A percentile compares a stretch with the other conserved stretches of the same genome.
Evolutionary conservation across 768 basidiomycete species (phyloP).

Genomic region (Boletus sensibilis): DNA sequence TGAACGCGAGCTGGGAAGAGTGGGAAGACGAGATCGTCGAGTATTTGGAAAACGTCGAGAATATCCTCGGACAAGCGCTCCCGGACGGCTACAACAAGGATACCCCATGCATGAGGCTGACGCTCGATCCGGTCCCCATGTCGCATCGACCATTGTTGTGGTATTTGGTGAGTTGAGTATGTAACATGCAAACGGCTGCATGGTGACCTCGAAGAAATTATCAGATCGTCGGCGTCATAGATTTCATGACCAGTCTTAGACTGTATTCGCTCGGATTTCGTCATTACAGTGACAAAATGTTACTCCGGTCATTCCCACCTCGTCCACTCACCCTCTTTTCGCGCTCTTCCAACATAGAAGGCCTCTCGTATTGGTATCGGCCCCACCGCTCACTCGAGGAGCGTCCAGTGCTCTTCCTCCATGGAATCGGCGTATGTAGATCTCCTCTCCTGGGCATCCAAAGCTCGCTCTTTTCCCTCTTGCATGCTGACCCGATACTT

Average conservation of each 20-base stretch:
- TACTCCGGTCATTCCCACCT: slow-evolving; percentile 51
- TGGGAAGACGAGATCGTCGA: slow-evolving; percentile 52
- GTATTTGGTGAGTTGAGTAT: slow-evolving; percentile 49
- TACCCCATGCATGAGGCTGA: slow-evolving; percentile 48
- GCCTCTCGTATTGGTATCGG: slow-evolving; percentile 48
- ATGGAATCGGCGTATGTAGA: slow-evolving; percentile 61
- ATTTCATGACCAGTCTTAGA: slow-evolving; percentile 41
- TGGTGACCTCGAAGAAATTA: background rate
- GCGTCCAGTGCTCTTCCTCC: slow-evolving; percentile 59
- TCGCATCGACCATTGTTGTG: slow-evolving; percentile 61
- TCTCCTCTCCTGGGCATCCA: background rate
- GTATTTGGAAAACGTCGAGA: slow-evolving; percentile 45
- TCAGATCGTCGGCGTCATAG: slow-evolving; percentile 55
- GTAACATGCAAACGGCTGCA: background rate
- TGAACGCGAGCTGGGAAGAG: slow-evolving; percentile 30
- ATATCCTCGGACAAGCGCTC: slow-evolving; percentile 39
- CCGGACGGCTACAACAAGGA: slow-evolving; percentile 39
- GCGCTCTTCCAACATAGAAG: slow-evolving; percentile 31
- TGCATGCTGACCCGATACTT: background rate
- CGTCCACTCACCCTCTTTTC: slow-evolving; percentile 50
- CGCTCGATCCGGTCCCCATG: slow-evolving; percentile 55
- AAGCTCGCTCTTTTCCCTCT: background rate
- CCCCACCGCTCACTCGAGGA: slow-evolving; percentile 48
- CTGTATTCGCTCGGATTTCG: slow-evolving; percentile 48
- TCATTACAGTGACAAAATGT: slow-evolving; percentile 44